Evolutionary conservation across 2,329 filamentous ascomycete species (phyloP).

Genomic region (Fusarium begoniae): DNA sequence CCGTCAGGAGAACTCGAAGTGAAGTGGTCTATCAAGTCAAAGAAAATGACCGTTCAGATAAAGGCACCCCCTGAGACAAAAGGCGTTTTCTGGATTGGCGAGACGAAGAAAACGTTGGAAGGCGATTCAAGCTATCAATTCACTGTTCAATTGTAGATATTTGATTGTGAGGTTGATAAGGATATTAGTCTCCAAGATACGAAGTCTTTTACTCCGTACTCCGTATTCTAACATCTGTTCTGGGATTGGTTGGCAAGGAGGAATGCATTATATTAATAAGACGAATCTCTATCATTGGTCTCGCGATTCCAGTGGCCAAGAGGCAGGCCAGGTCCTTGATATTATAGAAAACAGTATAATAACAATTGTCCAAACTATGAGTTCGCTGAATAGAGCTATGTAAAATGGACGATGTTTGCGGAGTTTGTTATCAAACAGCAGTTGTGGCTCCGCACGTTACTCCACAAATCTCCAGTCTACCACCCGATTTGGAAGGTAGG

Average conservation of each 20-base stretch:
- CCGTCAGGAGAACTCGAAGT: neutral
- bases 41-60: neutral
- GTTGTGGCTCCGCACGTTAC: neutral
- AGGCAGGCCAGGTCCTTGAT: neutral
- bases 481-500: conserved; percentile 42
- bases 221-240: neutral
- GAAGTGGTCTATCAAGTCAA: neutral
- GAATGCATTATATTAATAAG: neutral
- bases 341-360: neutral
- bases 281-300: neutral
- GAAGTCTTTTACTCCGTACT: too few species aligned
- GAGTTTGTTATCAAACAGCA: neutral
- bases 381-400: neutral
- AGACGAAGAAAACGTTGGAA: neutral
- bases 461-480: conserved; percentile 31
- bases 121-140: neutral
- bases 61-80: neutral
- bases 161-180: neutral
- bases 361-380: neutral
- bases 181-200: neutral
- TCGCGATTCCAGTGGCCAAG: neutral
- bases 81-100: neutral
- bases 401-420: neutral
- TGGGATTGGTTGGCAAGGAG: neutral
- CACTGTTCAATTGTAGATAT: neutral